Base-by-base conservation (phyloP, 2,329 filamentous ascomycete species). In the Aureobasidium sp. region DNA sequence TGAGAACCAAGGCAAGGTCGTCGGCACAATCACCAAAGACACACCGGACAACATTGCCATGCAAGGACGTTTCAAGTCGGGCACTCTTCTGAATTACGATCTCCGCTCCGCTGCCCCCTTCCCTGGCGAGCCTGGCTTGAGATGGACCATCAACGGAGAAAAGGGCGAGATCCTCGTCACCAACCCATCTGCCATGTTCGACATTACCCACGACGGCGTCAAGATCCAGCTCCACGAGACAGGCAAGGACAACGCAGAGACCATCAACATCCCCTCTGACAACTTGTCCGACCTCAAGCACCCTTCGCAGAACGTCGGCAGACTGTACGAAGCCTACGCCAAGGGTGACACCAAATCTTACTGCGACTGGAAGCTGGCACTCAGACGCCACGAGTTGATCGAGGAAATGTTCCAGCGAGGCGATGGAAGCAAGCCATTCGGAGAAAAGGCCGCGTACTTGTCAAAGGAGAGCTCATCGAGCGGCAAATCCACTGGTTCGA, bases 21-120 rank as follows among this genome's bases (percentile, higher is more conserved):
- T 62, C 25, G 60, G 49, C 22, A 62, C 41, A n/a, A 56, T 56
- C 31, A 20, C 34, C 8, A 56, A 39, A 15, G 51, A 55, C 5
- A 77, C 80, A 1, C 80, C 80, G 0, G 81, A 84, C 64, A 70
- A 75, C 36, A 27, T 82, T 25, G 67, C 71, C 12, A 59, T 77
- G 0, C 72, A 78, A 37, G 79, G 78, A 11, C 73, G 67, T 0
- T 68, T 82, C 11, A 59, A 68, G 0, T 66, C 72, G 0, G 73
- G 72, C 8, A 78, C 81, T 0, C 75, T 76, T 0, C 65, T 83
- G 0, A 74, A 75, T 0, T 65, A 78, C 22, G 76, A 77, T 3
- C 76, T 80, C 65, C 78, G 79, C 5, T 75, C 77, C 15, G 82
- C 82, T 0, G 74, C 76, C n/a, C 75, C 78, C 0, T 84, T 84